Percentiles rank a stretch among this genome's conserved stretches.
phyloP scores from a whole-genome alignment of 106 monocot species.

The Posidonia australis region DNA sequence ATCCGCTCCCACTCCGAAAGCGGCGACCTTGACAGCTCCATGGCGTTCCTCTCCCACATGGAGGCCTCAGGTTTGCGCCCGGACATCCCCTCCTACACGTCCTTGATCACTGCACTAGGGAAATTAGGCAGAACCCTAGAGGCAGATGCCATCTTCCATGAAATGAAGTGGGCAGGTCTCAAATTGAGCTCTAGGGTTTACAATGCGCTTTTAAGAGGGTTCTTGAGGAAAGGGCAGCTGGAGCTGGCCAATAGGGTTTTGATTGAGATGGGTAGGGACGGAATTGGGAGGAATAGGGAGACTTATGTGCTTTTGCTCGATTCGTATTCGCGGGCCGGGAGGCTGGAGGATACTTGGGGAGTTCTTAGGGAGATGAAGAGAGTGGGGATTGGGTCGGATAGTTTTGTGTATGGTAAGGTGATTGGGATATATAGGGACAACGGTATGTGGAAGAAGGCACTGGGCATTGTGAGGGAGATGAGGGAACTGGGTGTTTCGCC shows the following conservation, averaged over 20 bases:
- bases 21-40: conserved; percentile 33
- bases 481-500: conserved; percentile 24
- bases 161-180: conserved; percentile 31
- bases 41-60: conserved; percentile 44
- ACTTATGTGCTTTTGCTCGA: conserved; percentile 55
- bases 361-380: conserved; percentile 53
- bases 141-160: conserved; percentile 56
- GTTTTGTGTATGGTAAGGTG: conserved; percentile 36
- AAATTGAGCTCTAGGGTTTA: conserved; percentile 21
- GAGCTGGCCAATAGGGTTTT: conserved; percentile 38
- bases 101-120: conserved; percentile 38
- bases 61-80: conserved; percentile 43
- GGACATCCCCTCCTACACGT: conserved; percentile 25
- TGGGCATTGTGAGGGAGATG: conserved; percentile 51
- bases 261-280: conserved; percentile 38
- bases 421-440: conserved; percentile 56
- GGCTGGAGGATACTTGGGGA: conserved; percentile 60
- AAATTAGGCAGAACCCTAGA: conserved; percentile 53
- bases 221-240: conserved; percentile 48
- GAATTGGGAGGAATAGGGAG: conserved; percentile 29
- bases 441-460: conserved; percentile 89
- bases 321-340: conserved; percentile 37
- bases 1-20: conserved; percentile 32
- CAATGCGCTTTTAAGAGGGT: conserved; percentile 43
- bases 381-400: conserved; percentile 20